These are phyloP conservation scores for Vitis hybrid DNA, from an alignment of 177 flowering plant genomes.

Conservation along the genomic window DNA sequence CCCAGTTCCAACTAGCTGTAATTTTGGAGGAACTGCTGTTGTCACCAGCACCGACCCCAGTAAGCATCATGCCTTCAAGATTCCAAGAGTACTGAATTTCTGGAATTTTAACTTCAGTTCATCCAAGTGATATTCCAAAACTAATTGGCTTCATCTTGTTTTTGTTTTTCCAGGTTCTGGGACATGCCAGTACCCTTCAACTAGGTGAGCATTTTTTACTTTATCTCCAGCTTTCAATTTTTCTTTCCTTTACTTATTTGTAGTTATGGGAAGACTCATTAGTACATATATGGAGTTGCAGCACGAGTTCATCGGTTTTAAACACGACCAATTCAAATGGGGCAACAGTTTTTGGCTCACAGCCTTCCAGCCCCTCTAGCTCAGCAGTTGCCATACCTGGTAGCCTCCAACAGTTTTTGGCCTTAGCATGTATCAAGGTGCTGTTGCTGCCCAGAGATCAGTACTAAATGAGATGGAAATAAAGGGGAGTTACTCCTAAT, in stretches of 20 bases:
- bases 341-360: constrained; percentile 54
- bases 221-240: background rate
- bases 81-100: too few species aligned
- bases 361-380: constrained; percentile 29
- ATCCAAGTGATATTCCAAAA: background rate
- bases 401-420: background rate
- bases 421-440: background rate
- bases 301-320: constrained; percentile 57
- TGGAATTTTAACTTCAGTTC: background rate
- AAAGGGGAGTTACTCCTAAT: background rate
- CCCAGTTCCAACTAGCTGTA: constrained; percentile 80
- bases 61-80: constrained; percentile 30
- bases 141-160: background rate
- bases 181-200: constrained; percentile 59
- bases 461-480: background rate
- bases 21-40: constrained; percentile 79
- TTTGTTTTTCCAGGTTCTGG: constrained; percentile 49
- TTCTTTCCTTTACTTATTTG: background rate
- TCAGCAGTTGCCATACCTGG: constrained; percentile 7
- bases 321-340: constrained; percentile 68
- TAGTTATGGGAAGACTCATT: background rate
- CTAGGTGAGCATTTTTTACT: constrained; percentile 42
- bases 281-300: constrained; percentile 26
- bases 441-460: constrained; percentile 2
- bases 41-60: constrained; percentile 79